Conservation (phyloP, 139 green algal genomes). For the Picochlorum sp. region DNA sequence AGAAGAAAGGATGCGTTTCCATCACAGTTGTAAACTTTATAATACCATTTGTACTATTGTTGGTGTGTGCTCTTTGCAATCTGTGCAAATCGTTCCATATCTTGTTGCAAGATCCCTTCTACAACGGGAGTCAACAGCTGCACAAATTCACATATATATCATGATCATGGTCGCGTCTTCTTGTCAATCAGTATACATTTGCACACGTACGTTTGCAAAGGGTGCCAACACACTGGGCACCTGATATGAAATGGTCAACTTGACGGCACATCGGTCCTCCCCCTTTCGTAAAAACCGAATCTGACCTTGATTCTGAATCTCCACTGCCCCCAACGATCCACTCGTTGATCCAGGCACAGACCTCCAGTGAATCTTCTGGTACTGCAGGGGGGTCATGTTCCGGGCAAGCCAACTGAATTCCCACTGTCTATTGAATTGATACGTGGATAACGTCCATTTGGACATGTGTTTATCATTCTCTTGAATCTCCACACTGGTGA, state of each 20-base stretch:
- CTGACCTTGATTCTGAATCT: slow-evolving; percentile 64
- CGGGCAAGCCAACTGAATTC: slow-evolving; percentile 78
- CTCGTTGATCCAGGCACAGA: slow-evolving; percentile 60
- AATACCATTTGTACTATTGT: too few relatives aligned
- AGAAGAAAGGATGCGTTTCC: too few relatives aligned
- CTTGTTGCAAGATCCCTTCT: slow-evolving; percentile 67
- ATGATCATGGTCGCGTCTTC: background rate
- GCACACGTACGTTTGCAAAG: slow-evolving; percentile 54
- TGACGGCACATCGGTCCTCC: slow-evolving; percentile 46
- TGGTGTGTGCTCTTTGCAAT: slow-evolving; percentile 10
- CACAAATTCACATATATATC: background rate
- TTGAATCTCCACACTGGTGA: slow-evolving; percentile 64
- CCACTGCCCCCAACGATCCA: slow-evolving; percentile 33
- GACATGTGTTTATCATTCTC: slow-evolving; percentile 56
- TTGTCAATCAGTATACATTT: background rate
- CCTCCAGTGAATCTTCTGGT: slow-evolving; percentile 82
- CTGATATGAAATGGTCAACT: slow-evolving; percentile 81
- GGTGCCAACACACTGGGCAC: slow-evolving; percentile 64
- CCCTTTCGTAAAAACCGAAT: slow-evolving; percentile 57
- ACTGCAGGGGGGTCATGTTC: slow-evolving; percentile 70
- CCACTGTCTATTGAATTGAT: slow-evolving; percentile 70
- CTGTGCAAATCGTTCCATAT: slow-evolving; percentile 66
- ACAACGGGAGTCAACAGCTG: slow-evolving; percentile 71
- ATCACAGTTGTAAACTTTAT: too few relatives aligned
- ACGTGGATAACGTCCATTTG: slow-evolving; percentile 71